A percentile compares a stretch with the other conserved stretches of the same genome.
Evolutionary conservation across 257 asterid species (phyloP).

Genomic region (Capsicum pubescens): DNA sequence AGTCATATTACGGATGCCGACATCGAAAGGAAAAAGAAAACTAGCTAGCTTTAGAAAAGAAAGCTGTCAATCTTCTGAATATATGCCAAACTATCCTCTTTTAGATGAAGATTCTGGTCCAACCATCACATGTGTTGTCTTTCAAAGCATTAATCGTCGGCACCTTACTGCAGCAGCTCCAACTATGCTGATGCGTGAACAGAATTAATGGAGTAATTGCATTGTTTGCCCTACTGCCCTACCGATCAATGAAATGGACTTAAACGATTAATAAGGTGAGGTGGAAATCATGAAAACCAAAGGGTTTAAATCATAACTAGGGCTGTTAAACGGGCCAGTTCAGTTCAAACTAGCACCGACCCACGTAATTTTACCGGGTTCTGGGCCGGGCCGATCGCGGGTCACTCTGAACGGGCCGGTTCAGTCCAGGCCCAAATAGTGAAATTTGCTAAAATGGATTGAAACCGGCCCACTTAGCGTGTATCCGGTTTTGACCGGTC

Average conservation of each 20-base stretch:
- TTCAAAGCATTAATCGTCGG: slow-evolving; percentile 16
- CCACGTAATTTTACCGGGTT: too few species aligned
- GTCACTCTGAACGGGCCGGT: too few species aligned
- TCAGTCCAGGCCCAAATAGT: too few species aligned
- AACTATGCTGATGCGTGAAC: background rate
- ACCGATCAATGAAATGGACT: background rate
- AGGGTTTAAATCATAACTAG: background rate
- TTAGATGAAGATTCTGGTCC: slow-evolving; percentile 3
- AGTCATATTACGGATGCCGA: background rate
- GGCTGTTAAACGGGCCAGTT: too few species aligned
- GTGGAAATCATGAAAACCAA: background rate
- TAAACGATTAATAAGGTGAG: background rate
- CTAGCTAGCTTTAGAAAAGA: background rate
- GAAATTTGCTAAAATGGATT: too few species aligned
- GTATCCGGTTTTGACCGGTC: too few species aligned
- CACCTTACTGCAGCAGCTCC: background rate
- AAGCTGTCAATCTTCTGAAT: background rate
- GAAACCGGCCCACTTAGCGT: too few species aligned
- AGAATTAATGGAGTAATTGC: background rate
- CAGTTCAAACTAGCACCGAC: too few species aligned
- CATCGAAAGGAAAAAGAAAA: too few species aligned
- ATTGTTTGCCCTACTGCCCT: background rate
- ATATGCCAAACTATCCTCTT: background rate
- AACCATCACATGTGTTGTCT: slow-evolving; percentile 24
- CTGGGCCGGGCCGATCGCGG: too few species aligned